Conservation (phyloP, 768 basidiomycete genomes). For the Pisolithus sp. region DNA sequence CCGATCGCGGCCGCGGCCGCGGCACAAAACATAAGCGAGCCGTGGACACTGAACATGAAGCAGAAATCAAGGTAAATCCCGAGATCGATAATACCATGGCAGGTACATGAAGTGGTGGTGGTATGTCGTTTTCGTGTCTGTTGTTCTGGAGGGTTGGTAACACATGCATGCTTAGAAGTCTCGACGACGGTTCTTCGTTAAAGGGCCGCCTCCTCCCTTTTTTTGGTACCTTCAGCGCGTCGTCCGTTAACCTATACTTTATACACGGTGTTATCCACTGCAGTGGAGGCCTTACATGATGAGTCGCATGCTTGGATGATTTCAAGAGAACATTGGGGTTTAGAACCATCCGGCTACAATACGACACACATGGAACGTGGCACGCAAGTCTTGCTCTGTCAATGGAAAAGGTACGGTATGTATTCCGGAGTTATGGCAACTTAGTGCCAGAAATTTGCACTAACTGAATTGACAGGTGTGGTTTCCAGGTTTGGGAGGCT, state of each 20-base stretch:
- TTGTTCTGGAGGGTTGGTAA: no score
- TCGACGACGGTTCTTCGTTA: slow-evolving; percentile 15
- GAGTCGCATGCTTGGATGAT: no score
- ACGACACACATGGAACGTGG: slow-evolving; percentile 54
- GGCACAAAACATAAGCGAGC: neutral
- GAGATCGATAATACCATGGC: slow-evolving; percentile 13
- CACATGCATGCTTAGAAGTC: slow-evolving; percentile 9
- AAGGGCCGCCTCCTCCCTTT: slow-evolving; percentile 60
- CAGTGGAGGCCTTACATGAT: neutral
- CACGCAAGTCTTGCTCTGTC: slow-evolving; percentile 61
- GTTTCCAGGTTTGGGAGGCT: slow-evolving; percentile 69
- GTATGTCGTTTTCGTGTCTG: slow-evolving; percentile 3
- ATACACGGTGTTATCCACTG: slow-evolving; percentile 1
- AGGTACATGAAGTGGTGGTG: slow-evolving; percentile 19
- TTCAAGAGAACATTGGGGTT: slow-evolving; percentile 54
- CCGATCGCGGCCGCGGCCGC: no score
- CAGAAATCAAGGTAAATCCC: slow-evolving; percentile 1
- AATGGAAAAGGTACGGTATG: slow-evolving; percentile 58
- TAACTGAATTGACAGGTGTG: slow-evolving; percentile 50
- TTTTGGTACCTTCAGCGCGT: slow-evolving; percentile 64
- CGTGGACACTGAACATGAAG: slow-evolving; percentile 1
- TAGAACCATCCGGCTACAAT: slow-evolving; percentile 53
- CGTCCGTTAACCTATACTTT: neutral
- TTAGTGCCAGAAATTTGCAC: slow-evolving; percentile 37
- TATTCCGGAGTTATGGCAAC: slow-evolving; percentile 79